Evolutionary conservation across 2,329 filamentous ascomycete genomes (phyloP).

Genomic region (Fusarium hostae): DNA sequence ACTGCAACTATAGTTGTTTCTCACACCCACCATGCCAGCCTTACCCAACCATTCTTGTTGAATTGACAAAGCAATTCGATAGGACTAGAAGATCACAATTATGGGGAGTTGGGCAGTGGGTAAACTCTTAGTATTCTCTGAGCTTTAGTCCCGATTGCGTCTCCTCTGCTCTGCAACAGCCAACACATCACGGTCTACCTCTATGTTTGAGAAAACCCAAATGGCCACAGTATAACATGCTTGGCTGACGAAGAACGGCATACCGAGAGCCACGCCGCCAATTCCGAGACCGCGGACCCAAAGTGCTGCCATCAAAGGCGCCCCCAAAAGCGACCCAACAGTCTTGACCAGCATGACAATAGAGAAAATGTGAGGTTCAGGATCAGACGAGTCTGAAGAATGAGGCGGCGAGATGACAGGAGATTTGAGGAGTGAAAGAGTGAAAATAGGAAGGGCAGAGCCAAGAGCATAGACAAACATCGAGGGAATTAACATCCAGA

Average conservation of each 20-base stretch:
- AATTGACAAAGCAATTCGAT: neutral
- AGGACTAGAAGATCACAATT: too few species aligned
- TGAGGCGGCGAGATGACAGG: constrained; percentile 47
- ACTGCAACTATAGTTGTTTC: neutral
- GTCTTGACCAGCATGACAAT: constrained; percentile 64
- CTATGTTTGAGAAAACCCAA: constrained; percentile 5
- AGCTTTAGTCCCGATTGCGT: neutral
- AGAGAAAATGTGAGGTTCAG: constrained; percentile 58
- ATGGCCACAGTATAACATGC: constrained; percentile 39
- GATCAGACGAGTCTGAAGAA: constrained; percentile 27
- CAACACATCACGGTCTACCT: neutral
- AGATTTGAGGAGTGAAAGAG: constrained; percentile 60
- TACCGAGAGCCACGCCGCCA: constrained; percentile 44
- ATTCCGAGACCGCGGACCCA: constrained; percentile 59
- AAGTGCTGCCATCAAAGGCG: constrained; percentile 58
- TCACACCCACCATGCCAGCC: neutral
- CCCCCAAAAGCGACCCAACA: constrained; percentile 58
- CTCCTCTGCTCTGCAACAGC: neutral
- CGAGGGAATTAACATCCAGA: constrained; percentile 56
- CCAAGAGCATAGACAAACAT: constrained; percentile 60
- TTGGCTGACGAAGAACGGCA: constrained; percentile 43
- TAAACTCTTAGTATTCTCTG: too few species aligned
- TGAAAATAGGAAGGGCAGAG: constrained; percentile 62
- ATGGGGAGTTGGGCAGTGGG: accelerated
- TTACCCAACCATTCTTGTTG: too few species aligned